Evolutionary conservation across 371 early-diverging fungal genomes (phyloP), one percentile per base, ranked within the genome.

Genomic region (Rhizopus arrhizus): DNA sequence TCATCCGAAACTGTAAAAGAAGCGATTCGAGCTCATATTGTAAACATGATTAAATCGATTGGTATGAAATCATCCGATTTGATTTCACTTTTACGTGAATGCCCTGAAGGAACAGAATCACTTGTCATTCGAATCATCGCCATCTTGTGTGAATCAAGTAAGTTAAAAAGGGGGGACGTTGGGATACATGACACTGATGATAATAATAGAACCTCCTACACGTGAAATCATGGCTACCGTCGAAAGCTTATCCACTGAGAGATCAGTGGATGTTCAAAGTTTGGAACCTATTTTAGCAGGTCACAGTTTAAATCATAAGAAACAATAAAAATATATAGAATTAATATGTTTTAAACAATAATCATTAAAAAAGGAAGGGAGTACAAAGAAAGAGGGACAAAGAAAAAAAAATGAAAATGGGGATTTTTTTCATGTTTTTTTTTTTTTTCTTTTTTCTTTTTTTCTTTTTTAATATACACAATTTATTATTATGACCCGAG

Each of bases 41-140:
- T 77, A 34, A 87, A 89, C 12, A 76, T 95, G 63, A 84, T 95
- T 49, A 88, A 85, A 64, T 85, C 88, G 5, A 80, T 92, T 62
- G 84, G 85, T 29, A 77, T 83, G 61, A 72, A 84, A 34, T 86
- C 91, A 6, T 65, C 77, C 33, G 87, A 85, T 62, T 72, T 92
- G 16, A 60, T 88, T 13, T 72, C 80, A 6, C 71, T 85, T 33
- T 75, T 95, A 58, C 71, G 81, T 5, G 68, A 75, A 53, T 94
- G 93, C 72, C 91, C 91, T 8, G 60, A 62, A 22, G 94, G 94
- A 6, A 81, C 89, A 22, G 94, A 93, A 66, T 75, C 81, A 16
- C 72, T 94, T 55, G 88, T 84, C 1, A 78, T 92, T 40, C 79
- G 85, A 29, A 83, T 92, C n/a, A 63, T 95, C 16, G 74, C 77